Evolutionary conservation across 2,329 filamentous ascomycete genomes (phyloP), one percentile per base, ranked within the genome.

Genomic region (Microcera coccophila): DNA sequence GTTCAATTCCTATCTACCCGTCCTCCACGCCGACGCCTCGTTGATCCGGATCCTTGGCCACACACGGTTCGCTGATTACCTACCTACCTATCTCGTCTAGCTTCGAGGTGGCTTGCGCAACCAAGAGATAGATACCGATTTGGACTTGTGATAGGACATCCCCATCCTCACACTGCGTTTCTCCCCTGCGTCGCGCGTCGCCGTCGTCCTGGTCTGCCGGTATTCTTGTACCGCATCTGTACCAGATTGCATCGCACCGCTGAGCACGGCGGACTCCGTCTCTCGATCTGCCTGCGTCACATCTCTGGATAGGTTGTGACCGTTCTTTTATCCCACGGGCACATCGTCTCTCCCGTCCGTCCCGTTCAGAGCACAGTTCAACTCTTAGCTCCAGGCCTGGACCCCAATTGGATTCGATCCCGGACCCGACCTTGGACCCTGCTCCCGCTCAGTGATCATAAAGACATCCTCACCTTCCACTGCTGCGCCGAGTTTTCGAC

Each of bases 121-220:
- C 10, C 33, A 20, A 16, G 16, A 35, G 33, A 18, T 20, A 9
- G 18, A 35, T 18, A 35, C 15, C 33, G 33, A 35, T 20, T 32
- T 35, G 5, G 33, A 35, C 20, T 17, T 43, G 50, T 38, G 44
- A 58, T 58, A 51, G 45, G 41, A 52, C 37, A 39, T 47, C 42
- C 42, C 45, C 46, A 38, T 42, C 47, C 47, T 56, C 45, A 50
- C 54, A 57, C 56, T 46, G 44, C 53, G 49, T n/a, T n/a, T n/a
- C 47, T 47, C 41, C 16, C 10, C 17, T 35, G 33, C 15, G 15
- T 15, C 29, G 29, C n/a, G 8, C 29, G 9, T 32, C 29, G 11
- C 29, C 29, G 29, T n/a, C n/a, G 29, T 32, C 29, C 29, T 14
- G 11, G 8, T 14, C 12, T 32, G 8, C 33, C n/a, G n/a, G n/a